Evolutionary conservation across 305 asterid genomes (phyloP).

Genomic region (Fraxinus angustifolia): DNA sequence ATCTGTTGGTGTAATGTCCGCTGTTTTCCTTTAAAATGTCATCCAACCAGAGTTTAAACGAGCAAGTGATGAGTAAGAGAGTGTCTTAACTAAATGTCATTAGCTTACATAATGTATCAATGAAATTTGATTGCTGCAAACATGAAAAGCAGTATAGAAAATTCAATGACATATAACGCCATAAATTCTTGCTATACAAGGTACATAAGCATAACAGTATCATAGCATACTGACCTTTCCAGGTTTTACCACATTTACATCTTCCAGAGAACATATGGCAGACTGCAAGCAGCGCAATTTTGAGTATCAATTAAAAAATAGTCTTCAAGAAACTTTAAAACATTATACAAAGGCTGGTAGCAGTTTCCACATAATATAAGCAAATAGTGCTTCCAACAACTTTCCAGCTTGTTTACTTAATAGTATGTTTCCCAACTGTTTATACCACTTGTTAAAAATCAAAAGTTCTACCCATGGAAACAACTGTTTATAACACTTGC

Average conservation of each 20-base stretch:
- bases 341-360: neutral
- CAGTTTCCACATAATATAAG: neutral
- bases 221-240: constrained; percentile 65
- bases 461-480: neutral
- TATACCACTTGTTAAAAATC: neutral
- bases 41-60: neutral
- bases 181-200: neutral
- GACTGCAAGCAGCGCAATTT: constrained; percentile 55
- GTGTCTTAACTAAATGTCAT: neutral
- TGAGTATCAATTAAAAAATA: constrained; percentile 17
- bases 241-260: constrained; percentile 50
- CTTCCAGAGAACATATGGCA: constrained; percentile 90
- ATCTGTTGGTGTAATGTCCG: neutral
- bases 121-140: neutral
- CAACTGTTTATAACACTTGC: neutral
- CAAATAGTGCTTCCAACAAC: neutral
- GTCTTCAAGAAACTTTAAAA: constrained; percentile 15
- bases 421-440: neutral
- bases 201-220: constrained; percentile 19
- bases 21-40: neutral
- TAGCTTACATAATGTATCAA: neutral
- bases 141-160: neutral
- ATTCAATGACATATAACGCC: neutral
- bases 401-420: neutral
- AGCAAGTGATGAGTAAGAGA: neutral